Conservation (phyloP, 768 basidiomycete genomes). For the Leccinum longicurvipes region DNA sequence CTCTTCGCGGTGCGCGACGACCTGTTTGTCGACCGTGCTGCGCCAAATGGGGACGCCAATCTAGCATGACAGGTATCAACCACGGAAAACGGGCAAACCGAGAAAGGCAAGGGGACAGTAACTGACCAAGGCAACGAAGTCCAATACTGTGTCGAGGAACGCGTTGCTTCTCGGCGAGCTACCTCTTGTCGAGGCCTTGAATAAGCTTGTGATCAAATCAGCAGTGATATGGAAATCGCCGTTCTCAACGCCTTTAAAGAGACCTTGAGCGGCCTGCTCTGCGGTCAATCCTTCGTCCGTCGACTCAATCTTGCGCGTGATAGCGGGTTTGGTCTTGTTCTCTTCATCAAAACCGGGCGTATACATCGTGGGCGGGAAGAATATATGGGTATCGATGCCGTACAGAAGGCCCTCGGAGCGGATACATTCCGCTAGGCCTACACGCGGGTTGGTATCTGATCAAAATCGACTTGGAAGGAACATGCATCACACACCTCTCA, state of each 20-base stretch:
- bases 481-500: conserved; percentile 55
- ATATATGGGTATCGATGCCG: conserved; percentile 73
- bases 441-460: neutral
- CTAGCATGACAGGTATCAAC: conserved; percentile 26
- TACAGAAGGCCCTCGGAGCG: conserved; percentile 79
- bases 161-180: conserved; percentile 57
- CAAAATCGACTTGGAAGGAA: neutral
- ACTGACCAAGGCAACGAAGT: conserved; percentile 46
- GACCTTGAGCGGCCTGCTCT: conserved; percentile 54
- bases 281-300: conserved; percentile 61
- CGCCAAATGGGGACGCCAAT: conserved; percentile 54
- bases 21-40: conserved; percentile 44
- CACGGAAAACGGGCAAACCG: neutral
- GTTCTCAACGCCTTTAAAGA: conserved; percentile 68
- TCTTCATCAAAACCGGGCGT: conserved; percentile 76
- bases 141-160: conserved; percentile 48
- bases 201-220: conserved; percentile 63
- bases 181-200: conserved; percentile 62
- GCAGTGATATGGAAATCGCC: conserved; percentile 74
- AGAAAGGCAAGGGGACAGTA: neutral
- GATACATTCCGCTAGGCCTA: conserved; percentile 81
- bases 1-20: conserved; percentile 44
- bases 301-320: conserved; percentile 75
- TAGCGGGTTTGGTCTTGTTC: conserved; percentile 70
- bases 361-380: conserved; percentile 79